These are phyloP conservation scores for Odontarrhena argentea DNA, from an alignment of 345 rosid species.

Conservation along the genomic window DNA sequence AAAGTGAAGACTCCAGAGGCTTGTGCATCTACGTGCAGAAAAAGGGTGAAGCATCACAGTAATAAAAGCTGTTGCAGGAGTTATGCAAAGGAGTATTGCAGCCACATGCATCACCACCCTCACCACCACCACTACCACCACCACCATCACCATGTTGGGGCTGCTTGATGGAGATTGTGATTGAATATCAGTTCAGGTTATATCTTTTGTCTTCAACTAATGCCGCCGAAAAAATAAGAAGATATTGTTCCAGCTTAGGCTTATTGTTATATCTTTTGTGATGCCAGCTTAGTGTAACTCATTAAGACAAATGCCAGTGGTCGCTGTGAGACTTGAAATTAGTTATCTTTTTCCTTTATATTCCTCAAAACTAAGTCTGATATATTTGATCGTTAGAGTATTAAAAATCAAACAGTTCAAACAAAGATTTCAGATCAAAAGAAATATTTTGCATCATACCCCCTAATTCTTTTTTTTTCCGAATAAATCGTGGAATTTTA, in stretches of 20 bases:
- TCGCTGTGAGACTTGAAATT: too few relatives aligned
- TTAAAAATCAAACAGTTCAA: too few relatives aligned
- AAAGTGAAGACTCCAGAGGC: constrained; percentile 35
- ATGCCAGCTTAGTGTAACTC: too few relatives aligned
- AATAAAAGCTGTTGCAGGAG: constrained; percentile 44
- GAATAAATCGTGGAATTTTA: too few relatives aligned
- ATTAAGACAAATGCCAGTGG: too few relatives aligned
- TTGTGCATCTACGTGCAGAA: constrained; percentile 25
- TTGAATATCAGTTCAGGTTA: background rate
- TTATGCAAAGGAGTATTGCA: constrained; percentile 35
- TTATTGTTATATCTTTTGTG: too few relatives aligned
- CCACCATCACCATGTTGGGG: constrained; percentile 35
- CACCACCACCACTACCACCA: constrained; percentile 33
- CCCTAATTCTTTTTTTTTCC: too few relatives aligned
- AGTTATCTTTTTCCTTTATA: too few relatives aligned
- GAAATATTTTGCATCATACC: too few relatives aligned
- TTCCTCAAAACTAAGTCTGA: too few relatives aligned
- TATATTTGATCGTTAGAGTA: too few relatives aligned
- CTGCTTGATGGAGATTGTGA: constrained; percentile 25
- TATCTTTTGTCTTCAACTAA: constrained; percentile 6
- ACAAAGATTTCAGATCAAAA: too few relatives aligned
- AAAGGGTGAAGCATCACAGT: constrained; percentile 29
- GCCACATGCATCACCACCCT: constrained; percentile 24
- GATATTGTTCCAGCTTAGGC: constrained; percentile 6
- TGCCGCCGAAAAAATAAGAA: background rate